Percentiles rank a stretch among this genome's conserved stretches.
phyloP scores from a whole-genome alignment of 208 protist genomes.

The Leishmania mexicana region DNA sequence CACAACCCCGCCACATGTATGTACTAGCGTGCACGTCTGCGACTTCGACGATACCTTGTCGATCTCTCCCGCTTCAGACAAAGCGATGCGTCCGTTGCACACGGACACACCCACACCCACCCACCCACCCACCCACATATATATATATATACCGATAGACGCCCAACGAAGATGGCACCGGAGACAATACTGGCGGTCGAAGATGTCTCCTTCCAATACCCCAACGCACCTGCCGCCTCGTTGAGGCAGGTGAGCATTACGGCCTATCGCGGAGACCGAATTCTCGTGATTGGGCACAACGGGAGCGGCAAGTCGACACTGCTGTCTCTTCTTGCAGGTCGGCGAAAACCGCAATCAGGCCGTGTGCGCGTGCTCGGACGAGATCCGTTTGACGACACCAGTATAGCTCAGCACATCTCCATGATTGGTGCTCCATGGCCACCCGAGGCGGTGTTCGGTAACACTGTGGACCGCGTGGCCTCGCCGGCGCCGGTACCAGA shows the following conservation, averaged over 20 bases:
- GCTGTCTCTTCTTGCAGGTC: slow-evolving; percentile 90
- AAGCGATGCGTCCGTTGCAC: neutral
- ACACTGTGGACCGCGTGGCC: slow-evolving; percentile 66
- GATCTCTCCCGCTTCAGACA: neutral
- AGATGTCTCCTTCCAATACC: slow-evolving; percentile 58
- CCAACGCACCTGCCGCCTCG: slow-evolving; percentile 11
- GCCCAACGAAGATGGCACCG: neutral
- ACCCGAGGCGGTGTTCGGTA: slow-evolving; percentile 73
- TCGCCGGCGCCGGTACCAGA: slow-evolving; percentile 37
- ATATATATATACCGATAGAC: neutral
- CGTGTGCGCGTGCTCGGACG: slow-evolving; percentile 60
- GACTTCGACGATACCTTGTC: neutral
- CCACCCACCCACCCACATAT: neutral
- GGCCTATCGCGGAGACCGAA: slow-evolving; percentile 62
- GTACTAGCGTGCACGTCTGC: neutral
- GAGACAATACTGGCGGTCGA: slow-evolving; percentile 32
- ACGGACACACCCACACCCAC: neutral
- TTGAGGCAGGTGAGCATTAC: slow-evolving; percentile 41
- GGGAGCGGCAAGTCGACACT: slow-evolving; percentile 96
- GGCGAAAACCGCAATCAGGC: slow-evolving; percentile 53
- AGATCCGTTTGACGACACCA: slow-evolving; percentile 86
- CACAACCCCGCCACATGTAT: neutral
- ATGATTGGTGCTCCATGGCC: slow-evolving; percentile 75
- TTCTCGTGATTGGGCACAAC: slow-evolving; percentile 96
- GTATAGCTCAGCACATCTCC: slow-evolving; percentile 48